Evolutionary conservation across 192 early-diverging fungal genomes (phyloP).

Genomic region (Linnemannia schmuckeri): DNA sequence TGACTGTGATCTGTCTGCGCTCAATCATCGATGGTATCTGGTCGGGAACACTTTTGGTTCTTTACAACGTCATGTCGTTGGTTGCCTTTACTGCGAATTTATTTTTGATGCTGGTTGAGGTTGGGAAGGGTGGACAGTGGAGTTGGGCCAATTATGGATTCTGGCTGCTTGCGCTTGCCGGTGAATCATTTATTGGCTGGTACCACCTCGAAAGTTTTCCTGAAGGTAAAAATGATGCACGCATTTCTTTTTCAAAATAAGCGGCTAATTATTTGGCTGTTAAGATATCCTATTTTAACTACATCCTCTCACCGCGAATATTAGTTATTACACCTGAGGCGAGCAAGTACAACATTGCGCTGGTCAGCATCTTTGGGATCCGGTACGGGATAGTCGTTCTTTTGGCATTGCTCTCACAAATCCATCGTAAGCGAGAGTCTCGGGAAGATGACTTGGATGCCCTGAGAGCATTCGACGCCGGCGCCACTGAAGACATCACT

Average conservation of each 20-base stretch:
- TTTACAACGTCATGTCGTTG: constrained; percentile 58
- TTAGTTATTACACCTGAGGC: constrained; percentile 23
- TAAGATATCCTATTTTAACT: neutral
- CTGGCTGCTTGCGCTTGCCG: constrained; percentile 59
- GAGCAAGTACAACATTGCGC: constrained; percentile 52
- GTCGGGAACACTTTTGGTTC: constrained; percentile 57
- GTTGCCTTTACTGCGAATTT: constrained; percentile 56
- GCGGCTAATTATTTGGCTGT: too few relatives aligned
- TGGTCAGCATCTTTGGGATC: constrained; percentile 57
- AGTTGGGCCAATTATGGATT: constrained; percentile 68
- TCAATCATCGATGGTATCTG: constrained; percentile 58
- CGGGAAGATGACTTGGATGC: constrained; percentile 35
- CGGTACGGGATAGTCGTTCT: constrained; percentile 60
- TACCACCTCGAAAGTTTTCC: constrained; percentile 29
- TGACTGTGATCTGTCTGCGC: constrained; percentile 49
- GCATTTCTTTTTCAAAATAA: neutral
- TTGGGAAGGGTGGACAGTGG: constrained; percentile 58
- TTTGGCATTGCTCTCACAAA: constrained; percentile 46
- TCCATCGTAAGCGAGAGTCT: constrained; percentile 43
- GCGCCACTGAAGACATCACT: constrained; percentile 15
- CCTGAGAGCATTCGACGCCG: constrained; percentile 33
- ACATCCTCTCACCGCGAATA: neutral
- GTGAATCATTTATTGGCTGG: constrained; percentile 61
- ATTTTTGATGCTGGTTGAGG: constrained; percentile 53
- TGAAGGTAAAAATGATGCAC: constrained; percentile 5